phyloP scores from a whole-genome alignment of 2,329 filamentous ascomycete species.

The Pseudogymnoascus sp. region DNA sequence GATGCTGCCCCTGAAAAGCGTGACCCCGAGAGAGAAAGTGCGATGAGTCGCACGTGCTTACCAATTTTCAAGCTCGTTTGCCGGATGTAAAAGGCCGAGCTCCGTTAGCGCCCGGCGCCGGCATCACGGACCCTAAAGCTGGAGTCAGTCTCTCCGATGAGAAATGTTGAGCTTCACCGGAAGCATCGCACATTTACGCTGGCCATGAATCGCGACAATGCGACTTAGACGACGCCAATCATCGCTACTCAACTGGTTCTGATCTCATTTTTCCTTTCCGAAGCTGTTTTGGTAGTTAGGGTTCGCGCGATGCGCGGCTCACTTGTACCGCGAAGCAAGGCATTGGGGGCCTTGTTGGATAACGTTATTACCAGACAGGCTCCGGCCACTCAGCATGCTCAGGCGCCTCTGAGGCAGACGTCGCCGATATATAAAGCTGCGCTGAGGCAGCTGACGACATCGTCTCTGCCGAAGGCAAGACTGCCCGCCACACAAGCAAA shows the following conservation, averaged over 20 bases:
- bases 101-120: constrained; percentile 7
- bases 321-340: constrained; percentile 8
- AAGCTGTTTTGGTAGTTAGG: constrained; percentile 4
- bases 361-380: constrained; percentile 4
- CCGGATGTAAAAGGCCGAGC: constrained; percentile 6
- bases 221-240: constrained; percentile 9
- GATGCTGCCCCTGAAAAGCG: not conserved
- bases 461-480: constrained; percentile 1
- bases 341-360: constrained; percentile 8
- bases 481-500: not conserved
- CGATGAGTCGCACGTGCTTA: constrained; percentile 6
- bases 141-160: not conserved
- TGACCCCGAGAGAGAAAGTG: not conserved
- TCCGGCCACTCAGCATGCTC: not conserved
- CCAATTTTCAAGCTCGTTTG: constrained; percentile 7
- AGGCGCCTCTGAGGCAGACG: not conserved
- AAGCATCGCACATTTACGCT: constrained; percentile 4
- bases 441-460: not conserved
- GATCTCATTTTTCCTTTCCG: not conserved
- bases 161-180: constrained; percentile 5
- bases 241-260: constrained; percentile 5
- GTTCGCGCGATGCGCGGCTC: constrained; percentile 9
- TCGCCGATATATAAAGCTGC: constrained; percentile 10
- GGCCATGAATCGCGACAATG: constrained; percentile 8
- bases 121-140: constrained; percentile 1